phyloP scores from a whole-genome alignment of 2,329 filamentous ascomycete species.

The Aspergillus sp. region DNA sequence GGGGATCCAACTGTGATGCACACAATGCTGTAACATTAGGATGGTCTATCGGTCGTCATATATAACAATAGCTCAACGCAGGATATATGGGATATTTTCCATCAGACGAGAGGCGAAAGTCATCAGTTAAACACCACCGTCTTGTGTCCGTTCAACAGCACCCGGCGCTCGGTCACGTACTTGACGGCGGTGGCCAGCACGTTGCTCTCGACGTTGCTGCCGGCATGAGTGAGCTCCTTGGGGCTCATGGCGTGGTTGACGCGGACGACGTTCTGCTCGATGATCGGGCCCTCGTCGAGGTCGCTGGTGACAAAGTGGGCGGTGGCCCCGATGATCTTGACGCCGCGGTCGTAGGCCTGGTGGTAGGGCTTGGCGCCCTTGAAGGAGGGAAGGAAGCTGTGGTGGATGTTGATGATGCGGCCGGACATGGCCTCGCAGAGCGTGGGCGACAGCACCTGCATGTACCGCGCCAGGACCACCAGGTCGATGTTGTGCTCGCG shows the following conservation, averaged over 20 bases:
- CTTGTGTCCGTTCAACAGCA: slow-evolving; percentile 77
- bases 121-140: slow-evolving; percentile 72
- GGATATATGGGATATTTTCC: no score
- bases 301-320: slow-evolving; percentile 85
- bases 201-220: slow-evolving; percentile 80
- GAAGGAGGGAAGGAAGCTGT: slow-evolving; percentile 82
- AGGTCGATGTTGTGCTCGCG: slow-evolving; percentile 70
- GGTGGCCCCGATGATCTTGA: slow-evolving; percentile 85
- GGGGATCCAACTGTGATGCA: slow-evolving; percentile 10
- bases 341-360: slow-evolving; percentile 80
- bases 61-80: neutral
- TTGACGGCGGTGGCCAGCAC: slow-evolving; percentile 79
- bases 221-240: slow-evolving; percentile 74
- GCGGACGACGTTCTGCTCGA: slow-evolving; percentile 76
- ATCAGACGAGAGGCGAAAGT: no score
- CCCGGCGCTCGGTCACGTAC: slow-evolving; percentile 75
- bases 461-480: slow-evolving; percentile 79
- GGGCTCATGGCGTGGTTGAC: slow-evolving; percentile 76
- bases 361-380: slow-evolving; percentile 88
- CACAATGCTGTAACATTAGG: neutral
- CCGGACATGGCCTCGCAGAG: slow-evolving; percentile 78
- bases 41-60: neutral
- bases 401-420: slow-evolving; percentile 89
- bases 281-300: slow-evolving; percentile 82
- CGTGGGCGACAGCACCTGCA: slow-evolving; percentile 77